phyloP scores from a whole-genome alignment of 148 eudicot genomes.

The Fallopia convolvulus region DNA sequence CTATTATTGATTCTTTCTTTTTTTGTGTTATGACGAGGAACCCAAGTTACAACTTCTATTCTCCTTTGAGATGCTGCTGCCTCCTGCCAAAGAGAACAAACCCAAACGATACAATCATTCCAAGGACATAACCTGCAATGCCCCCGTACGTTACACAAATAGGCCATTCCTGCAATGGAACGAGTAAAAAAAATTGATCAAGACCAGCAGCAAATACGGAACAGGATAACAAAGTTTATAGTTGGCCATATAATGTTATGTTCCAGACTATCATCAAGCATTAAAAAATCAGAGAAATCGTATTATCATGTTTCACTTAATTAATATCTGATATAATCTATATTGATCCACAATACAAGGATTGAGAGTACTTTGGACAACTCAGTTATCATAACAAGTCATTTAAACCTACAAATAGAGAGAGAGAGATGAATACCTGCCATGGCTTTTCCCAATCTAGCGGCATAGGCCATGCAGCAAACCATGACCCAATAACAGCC shows the following conservation, averaged over 20 bases:
- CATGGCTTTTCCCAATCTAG: slow-evolving; percentile 99
- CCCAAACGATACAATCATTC: slow-evolving; percentile 48
- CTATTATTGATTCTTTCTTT: too few relatives aligned
- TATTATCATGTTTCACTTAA: neutral
- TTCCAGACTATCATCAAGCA: neutral
- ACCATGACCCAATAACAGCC: slow-evolving; percentile 89
- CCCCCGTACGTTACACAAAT: slow-evolving; percentile 88
- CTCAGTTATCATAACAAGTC: neutral
- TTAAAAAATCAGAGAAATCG: neutral
- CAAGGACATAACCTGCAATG: slow-evolving; percentile 55
- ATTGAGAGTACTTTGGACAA: neutral
- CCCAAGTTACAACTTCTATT: slow-evolving; percentile 18
- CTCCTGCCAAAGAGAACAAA: slow-evolving; percentile 23
- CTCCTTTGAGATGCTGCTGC: slow-evolving; percentile 40
- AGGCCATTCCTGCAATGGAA: slow-evolving; percentile 79
- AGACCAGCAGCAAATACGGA: neutral
- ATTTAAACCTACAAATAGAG: neutral
- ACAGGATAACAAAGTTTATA: too few relatives aligned
- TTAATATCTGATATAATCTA: neutral
- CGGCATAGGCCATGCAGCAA: slow-evolving; percentile 99
- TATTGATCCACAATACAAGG: neutral
- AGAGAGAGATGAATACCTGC: slow-evolving; percentile 54
- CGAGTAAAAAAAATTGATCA: neutral
- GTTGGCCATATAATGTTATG: neutral
- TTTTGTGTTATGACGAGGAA: too few relatives aligned